Conservation (phyloP, 306 rosid genomes). For the Cyclanthera cordifolia region DNA sequence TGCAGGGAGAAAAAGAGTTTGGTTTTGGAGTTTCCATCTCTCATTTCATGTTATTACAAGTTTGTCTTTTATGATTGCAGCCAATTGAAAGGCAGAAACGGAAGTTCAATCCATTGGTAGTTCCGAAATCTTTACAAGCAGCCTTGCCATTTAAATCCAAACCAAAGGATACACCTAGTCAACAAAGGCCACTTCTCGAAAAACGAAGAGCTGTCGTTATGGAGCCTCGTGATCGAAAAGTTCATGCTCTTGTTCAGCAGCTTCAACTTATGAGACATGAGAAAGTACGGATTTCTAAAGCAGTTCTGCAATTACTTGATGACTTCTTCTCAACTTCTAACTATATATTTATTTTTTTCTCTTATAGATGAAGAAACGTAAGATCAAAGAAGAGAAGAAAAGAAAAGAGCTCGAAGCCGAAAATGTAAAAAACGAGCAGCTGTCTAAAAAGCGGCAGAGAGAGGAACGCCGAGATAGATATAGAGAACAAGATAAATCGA, state of each 20-base stretch:
- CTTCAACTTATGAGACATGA: slow-evolving; percentile 34
- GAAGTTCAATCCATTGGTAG: slow-evolving; percentile 76
- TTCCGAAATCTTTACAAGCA: slow-evolving; percentile 59
- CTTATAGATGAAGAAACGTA: slow-evolving; percentile 60
- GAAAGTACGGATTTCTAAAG: slow-evolving; percentile 32
- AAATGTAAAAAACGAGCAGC: slow-evolving; percentile 53
- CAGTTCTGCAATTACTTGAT: not conserved
- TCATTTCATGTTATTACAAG: not conserved
- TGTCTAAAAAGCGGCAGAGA: slow-evolving; percentile 60
- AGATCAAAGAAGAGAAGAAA: slow-evolving; percentile 51
- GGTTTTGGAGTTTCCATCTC: not conserved
- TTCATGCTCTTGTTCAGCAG: slow-evolving; percentile 56
- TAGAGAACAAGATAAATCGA: slow-evolving; percentile 49
- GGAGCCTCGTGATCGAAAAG: slow-evolving; percentile 63
- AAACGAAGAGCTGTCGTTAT: slow-evolving; percentile 53
- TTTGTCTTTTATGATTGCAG: slow-evolving; percentile 23
- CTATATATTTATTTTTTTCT: not conserved
- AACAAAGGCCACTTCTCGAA: slow-evolving; percentile 37
- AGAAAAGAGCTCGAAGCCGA: slow-evolving; percentile 46
- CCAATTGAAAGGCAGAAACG: slow-evolving; percentile 62
- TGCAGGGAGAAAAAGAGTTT: slow-evolving; percentile 7
- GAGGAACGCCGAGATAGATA: slow-evolving; percentile 75
- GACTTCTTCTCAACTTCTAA: not conserved
- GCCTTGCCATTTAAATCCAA: slow-evolving; percentile 67
- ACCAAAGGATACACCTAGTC: slow-evolving; percentile 46